Conservation (phyloP, 352 stramenopile genomes). For the Phytophthora cactorum region DNA sequence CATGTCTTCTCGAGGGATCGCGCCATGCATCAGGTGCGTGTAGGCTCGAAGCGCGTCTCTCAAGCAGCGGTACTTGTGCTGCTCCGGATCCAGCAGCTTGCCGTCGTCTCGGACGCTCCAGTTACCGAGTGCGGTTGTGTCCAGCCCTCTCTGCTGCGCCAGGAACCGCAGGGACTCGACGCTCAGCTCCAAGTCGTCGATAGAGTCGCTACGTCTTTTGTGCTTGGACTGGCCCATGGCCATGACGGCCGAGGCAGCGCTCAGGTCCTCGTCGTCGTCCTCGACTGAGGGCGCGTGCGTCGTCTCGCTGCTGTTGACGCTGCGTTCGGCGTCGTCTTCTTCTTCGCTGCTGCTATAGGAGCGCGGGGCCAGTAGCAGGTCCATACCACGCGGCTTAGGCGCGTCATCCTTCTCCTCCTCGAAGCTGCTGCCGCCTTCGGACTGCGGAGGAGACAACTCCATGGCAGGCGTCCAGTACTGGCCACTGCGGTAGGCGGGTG, state of each 20-base stretch:
- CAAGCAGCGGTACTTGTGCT: conserved; percentile 51
- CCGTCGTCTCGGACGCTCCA: conserved; percentile 55
- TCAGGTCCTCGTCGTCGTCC: conserved; percentile 23
- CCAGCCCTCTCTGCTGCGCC: conserved; percentile 45
- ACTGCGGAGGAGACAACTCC: conserved; percentile 15
- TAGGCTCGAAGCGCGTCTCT: conserved; percentile 59
- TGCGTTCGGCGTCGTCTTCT: conserved; percentile 14
- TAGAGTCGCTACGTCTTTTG: conserved; percentile 25
- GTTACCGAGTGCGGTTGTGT: conserved; percentile 32
- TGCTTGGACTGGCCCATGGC: conserved; percentile 16
- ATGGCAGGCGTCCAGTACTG: conserved; percentile 22
- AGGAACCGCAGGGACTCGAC: conserved; percentile 39
- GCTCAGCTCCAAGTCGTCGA: conserved; percentile 40
- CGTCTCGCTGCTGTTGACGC: conserved; percentile 10
- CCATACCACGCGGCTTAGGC: conserved; percentile 13
- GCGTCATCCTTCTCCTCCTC: conserved; percentile 21
- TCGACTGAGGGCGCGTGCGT: not conserved
- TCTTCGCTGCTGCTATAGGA: conserved; percentile 39
- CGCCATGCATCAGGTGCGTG: conserved; percentile 37
- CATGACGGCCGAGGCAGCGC: conserved; percentile 22
- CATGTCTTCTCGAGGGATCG: conserved; percentile 68
- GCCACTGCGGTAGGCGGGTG: not conserved
- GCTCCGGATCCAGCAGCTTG: conserved; percentile 45
- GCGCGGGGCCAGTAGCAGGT: conserved; percentile 30
- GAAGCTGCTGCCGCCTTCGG: conserved; percentile 20